These are phyloP conservation scores for Borealophlyctis nickersoniae DNA, from an alignment of 192 early-diverging fungal genomes.

Conservation along the genomic window DNA sequence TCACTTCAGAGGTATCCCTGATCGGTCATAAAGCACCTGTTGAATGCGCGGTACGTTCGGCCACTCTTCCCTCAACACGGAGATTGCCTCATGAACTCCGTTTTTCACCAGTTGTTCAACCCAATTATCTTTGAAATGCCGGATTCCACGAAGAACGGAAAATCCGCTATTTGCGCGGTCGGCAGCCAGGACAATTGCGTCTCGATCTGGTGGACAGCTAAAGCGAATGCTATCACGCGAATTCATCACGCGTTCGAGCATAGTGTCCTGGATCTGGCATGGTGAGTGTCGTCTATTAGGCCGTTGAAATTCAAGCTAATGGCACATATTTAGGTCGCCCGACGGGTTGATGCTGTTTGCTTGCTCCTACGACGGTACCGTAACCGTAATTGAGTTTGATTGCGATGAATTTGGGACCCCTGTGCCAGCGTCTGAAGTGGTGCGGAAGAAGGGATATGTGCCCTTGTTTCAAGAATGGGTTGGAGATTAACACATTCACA, in stretches of 20 bases:
- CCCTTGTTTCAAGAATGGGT: background rate
- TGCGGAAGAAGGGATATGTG: slow-evolving; percentile 32
- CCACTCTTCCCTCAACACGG: slow-evolving; percentile 5
- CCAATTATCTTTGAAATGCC: slow-evolving; percentile 68
- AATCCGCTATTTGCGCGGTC: slow-evolving; percentile 70
- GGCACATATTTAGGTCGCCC: slow-evolving; percentile 55
- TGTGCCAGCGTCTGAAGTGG: slow-evolving; percentile 63
- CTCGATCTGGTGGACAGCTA: slow-evolving; percentile 83
- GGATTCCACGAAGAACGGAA: slow-evolving; percentile 17
- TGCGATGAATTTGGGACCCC: slow-evolving; percentile 66
- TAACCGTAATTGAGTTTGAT: slow-evolving; percentile 70
- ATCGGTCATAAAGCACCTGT: slow-evolving; percentile 87
- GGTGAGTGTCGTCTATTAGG: slow-evolving; percentile 42
- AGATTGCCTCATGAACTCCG: background rate
- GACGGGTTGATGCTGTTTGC: slow-evolving; percentile 73
- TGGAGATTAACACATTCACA: background rate
- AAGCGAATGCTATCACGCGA: slow-evolving; percentile 66
- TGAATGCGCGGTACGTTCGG: slow-evolving; percentile 75
- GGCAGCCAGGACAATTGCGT: slow-evolving; percentile 88
- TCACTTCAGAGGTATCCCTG: slow-evolving; percentile 74
- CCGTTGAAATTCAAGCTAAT: too few species aligned
- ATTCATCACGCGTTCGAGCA: slow-evolving; percentile 74
- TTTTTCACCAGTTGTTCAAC: slow-evolving; percentile 60
- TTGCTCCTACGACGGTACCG: slow-evolving; percentile 89
- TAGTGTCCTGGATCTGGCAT: slow-evolving; percentile 83